These are phyloP conservation scores for Neurospora sp. DNA, from an alignment of 495 filamentous ascomycete species.

Conservation along the genomic window DNA sequence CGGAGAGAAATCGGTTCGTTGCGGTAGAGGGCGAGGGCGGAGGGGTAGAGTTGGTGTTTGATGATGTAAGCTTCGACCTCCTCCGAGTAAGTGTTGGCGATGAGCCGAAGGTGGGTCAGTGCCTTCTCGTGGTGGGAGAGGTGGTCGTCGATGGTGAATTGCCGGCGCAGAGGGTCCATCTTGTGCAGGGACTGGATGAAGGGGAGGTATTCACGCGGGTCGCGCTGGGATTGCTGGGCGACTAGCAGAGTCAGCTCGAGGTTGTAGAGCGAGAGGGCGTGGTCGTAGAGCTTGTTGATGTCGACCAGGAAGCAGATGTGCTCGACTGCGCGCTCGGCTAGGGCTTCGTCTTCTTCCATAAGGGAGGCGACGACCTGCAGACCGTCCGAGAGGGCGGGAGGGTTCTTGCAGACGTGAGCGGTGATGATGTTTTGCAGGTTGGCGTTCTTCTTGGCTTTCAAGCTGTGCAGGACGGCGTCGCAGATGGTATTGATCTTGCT, in stretches of 20 bases:
- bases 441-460: constrained; percentile 52
- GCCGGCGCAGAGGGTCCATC: constrained; percentile 53
- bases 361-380: constrained; percentile 66
- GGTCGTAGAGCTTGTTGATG: constrained; percentile 84
- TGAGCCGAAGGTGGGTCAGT: constrained; percentile 57
- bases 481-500: constrained; percentile 81
- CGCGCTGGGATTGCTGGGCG: constrained; percentile 91
- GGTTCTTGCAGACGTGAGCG: constrained; percentile 84
- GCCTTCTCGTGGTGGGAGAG: constrained; percentile 69
- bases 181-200: constrained; percentile 81
- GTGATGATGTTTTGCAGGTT: constrained; percentile 90
- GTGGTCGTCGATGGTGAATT: constrained; percentile 82
- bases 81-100: constrained; percentile 46
- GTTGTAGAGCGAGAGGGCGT: constrained; percentile 81
- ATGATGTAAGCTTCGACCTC: constrained; percentile 64
- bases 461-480: constrained; percentile 63
- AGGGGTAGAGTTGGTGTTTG: constrained; percentile 69
- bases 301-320: constrained; percentile 97
- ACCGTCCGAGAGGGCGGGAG: constrained; percentile 81
- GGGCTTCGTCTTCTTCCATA: constrained; percentile 52
- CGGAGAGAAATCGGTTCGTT: constrained; percentile 52
- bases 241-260: constrained; percentile 82
- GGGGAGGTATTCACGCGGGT: constrained; percentile 90
- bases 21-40: constrained; percentile 72
- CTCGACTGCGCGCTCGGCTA: constrained; percentile 77